Evolutionary conservation across 139 green algal genomes (phyloP), one percentile per base, ranked within the genome.

Genomic region (Picochlorum sp.): DNA sequence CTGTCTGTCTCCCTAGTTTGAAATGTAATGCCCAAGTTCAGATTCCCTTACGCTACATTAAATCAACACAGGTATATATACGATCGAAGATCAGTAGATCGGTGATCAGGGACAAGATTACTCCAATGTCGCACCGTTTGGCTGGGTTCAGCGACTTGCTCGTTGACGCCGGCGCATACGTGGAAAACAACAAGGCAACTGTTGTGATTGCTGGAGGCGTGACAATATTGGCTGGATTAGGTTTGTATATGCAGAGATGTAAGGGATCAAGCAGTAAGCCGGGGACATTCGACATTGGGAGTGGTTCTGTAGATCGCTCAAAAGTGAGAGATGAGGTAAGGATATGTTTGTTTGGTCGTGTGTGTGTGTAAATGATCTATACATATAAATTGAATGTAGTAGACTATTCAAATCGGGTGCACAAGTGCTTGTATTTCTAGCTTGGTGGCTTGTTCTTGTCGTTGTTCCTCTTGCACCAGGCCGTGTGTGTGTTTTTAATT

Each of bases 251-350:
- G 7, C 55, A 53, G 24, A 16, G n/a, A 3, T 57, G 25, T 5
- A 44, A 5, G 5, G 53, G 55, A 12, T 61, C 73, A 53, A 73
- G 61, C 22, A 62, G 52, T 6, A 85, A 80, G 45, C 84, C 82
- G 10, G 54, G 62, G 14, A 66, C 72, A 2, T 80, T 82, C n/a
- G 58, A 91, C 61, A 66, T 93, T 14, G 75, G 60, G 2, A 80
- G 81, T 29, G 85, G 85, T 24, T 74, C 70, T 20, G 82, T 93
- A 18, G 68, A 81, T 0, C 43, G 49, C 4, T 36, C 57, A 1
- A 63, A 88, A 39, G 81, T 91, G 4, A 70, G 84, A 50, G 50
- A 68, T 12, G 74, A 84, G 60, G 68, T 68, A 26, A n/a, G n/a
- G n/a, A n/a, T n/a, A n/a, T n/a, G n/a, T n/a, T n/a, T 10, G 44